Evolutionary conservation across 2,329 filamentous ascomycete species (phyloP).

Genomic region (Calonectria crousiana): DNA sequence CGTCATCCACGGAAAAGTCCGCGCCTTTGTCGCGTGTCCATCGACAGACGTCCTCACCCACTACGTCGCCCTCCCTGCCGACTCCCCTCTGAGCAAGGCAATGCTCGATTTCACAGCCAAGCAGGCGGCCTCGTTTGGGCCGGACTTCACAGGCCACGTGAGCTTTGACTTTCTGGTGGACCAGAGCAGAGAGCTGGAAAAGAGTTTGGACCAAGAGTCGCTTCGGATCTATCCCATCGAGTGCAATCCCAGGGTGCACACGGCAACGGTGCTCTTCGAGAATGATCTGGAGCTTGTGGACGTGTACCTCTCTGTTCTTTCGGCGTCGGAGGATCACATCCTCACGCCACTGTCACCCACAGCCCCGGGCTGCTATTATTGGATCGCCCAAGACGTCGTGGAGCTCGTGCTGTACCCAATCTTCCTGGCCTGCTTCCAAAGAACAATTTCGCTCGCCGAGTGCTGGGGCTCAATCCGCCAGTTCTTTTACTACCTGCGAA

Average conservation of each 20-base stretch:
- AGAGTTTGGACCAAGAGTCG: slow-evolving; percentile 40
- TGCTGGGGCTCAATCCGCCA: slow-evolving; percentile 38
- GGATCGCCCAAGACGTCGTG: slow-evolving; percentile 76
- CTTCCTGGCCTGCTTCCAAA: slow-evolving; percentile 44
- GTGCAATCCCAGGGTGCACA: slow-evolving; percentile 78
- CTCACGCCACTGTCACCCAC: slow-evolving; percentile 38
- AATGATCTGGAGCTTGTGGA: slow-evolving; percentile 60
- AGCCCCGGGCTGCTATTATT: slow-evolving; percentile 61
- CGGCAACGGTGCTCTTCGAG: slow-evolving; percentile 72
- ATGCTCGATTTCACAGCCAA: slow-evolving; percentile 75
- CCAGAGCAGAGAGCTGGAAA: slow-evolving; percentile 18
- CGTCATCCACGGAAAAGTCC: slow-evolving; percentile 73
- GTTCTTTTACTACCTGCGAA: slow-evolving; percentile 54
- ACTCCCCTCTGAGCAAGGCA: slow-evolving; percentile 65
- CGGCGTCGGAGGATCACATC: slow-evolving; percentile 24
- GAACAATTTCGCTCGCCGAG: slow-evolving; percentile 37
- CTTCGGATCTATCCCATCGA: slow-evolving; percentile 72
- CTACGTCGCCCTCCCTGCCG: slow-evolving; percentile 69
- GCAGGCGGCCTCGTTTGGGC: slow-evolving; percentile 65
- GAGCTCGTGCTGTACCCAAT: slow-evolving; percentile 61
- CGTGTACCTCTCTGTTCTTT: slow-evolving; percentile 65
- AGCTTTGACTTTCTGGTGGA: slow-evolving; percentile 75
- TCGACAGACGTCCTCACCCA: slow-evolving; percentile 74
- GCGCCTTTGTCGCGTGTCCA: slow-evolving; percentile 75
- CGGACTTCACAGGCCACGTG: slow-evolving; percentile 74